A percentile compares a stretch with the other conserved stretches of the same genome.
Evolutionary conservation across 2,329 filamentous ascomycete genomes (phyloP).

Genomic region (Fulvia fulva): DNA sequence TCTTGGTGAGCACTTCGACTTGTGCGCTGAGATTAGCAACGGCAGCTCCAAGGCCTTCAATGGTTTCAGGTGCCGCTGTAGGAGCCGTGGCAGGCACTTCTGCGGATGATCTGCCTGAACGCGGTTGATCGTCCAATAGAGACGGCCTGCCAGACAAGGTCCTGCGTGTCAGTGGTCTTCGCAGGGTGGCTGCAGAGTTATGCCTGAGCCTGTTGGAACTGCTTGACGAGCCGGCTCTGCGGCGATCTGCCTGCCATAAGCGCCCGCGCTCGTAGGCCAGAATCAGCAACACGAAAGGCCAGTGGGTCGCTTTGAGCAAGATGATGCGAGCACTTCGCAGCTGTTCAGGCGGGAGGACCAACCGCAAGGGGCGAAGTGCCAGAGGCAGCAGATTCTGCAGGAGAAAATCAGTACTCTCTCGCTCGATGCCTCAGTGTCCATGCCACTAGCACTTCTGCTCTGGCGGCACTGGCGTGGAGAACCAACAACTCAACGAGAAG

Average conservation of each 20-base stretch:
- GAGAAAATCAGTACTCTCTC: constrained; percentile 14
- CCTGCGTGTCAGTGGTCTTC: constrained; percentile 17
- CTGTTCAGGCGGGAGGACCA: constrained; percentile 61
- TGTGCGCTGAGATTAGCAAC: constrained; percentile 22
- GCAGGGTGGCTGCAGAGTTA: constrained; percentile 15
- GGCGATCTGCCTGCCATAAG: constrained; percentile 24
- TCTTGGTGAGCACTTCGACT: constrained; percentile 17
- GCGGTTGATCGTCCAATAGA: constrained; percentile 18
- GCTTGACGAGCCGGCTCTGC: constrained; percentile 13
- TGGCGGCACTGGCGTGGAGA: constrained; percentile 4
- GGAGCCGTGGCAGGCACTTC: constrained; percentile 5
- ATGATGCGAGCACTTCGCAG: constrained; percentile 60
- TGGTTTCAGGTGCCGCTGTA: constrained; percentile 18
- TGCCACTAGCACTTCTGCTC: constrained; percentile 2
- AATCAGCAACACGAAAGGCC: constrained; percentile 67
- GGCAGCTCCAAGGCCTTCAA: constrained; percentile 18
- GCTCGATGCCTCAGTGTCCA: constrained; percentile 1
- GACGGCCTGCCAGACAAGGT: constrained; percentile 13
- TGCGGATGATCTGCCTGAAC: constrained; percentile 17
- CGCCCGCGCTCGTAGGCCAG: constrained; percentile 57
- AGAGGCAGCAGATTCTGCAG: constrained; percentile 67
- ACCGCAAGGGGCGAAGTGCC: constrained; percentile 66
- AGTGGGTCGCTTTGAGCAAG: constrained; percentile 56
- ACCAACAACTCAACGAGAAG: constrained; percentile 19
- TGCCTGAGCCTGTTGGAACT: constrained; percentile 13